Conservation (phyloP, 1,284 basidiomycete genomes). For the Tilletia caries region DNA sequence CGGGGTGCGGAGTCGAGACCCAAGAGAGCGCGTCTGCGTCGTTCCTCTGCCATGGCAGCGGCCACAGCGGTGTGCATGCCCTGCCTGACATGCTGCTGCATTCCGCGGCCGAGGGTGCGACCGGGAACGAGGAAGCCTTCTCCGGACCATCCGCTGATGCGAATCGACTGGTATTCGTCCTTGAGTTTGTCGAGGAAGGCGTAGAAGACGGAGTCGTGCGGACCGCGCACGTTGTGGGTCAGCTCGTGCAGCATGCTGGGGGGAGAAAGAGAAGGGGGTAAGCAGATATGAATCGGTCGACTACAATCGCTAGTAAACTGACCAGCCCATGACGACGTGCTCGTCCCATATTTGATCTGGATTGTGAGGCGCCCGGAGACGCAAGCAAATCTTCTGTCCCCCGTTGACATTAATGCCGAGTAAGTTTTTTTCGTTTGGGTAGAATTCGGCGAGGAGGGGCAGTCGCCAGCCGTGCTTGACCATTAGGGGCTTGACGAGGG, state of each 20-base stretch:
- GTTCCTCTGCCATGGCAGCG: constrained; percentile 1
- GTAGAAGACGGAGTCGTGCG: constrained; percentile 34
- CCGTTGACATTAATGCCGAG: constrained; percentile 36
- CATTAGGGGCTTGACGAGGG: constrained; percentile 29
- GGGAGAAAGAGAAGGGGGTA: not conserved
- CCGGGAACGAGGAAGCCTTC: constrained; percentile 26
- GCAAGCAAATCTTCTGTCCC: constrained; percentile 33
- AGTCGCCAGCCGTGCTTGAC: constrained; percentile 25
- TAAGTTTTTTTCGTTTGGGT: constrained; percentile 20
- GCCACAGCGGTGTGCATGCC: not conserved
- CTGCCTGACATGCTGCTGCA: not conserved
- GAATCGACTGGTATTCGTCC: constrained; percentile 25
- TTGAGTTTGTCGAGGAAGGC: constrained; percentile 25
- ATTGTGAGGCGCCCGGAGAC: constrained; percentile 22
- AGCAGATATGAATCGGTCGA: not conserved
- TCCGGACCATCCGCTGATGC: constrained; percentile 24
- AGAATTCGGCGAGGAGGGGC: constrained; percentile 30
- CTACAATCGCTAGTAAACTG: constrained; percentile 8
- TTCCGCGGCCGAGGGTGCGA: constrained; percentile 20
- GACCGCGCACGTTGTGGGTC: constrained; percentile 35
- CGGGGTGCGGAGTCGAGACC: not conserved
- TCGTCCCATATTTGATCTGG: constrained; percentile 19
- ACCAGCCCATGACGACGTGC: constrained; percentile 24
- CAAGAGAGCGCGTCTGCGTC: not conserved
- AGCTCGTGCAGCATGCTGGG: constrained; percentile 39